Base-by-base conservation (phyloP, 164 flowering plant species). In the Annona squamosa region DNA sequence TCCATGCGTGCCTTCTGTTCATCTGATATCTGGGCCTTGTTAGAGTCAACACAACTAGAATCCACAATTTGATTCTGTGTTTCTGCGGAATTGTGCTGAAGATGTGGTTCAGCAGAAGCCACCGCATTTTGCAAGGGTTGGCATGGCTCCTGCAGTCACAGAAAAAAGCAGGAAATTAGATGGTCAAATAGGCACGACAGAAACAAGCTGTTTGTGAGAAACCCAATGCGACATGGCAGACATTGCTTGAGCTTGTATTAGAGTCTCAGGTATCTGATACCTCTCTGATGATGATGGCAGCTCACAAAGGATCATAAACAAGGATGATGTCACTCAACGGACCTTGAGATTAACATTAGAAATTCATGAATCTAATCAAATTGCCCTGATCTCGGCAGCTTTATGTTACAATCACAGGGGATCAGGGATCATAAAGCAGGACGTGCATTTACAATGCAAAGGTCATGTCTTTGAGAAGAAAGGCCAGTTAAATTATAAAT, bases 1-100 rank as follows among this genome's bases (percentile, higher is more conserved):
- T 87, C 93, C 81, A 87, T 88, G 0, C 89, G 86, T 77, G 88
- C 86, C 80, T 72, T 85, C 66, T 88, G 90, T 52, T 88, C 91
- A 44, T 85, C 91, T 47, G 88, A 75, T 46, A 85, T 67, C 71
- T 71, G 68, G 73, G 3, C 67, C 47, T 65, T 72, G 2, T 47
- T 76, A 10, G 82, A 57, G 41, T n/a, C 3, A 10, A 64, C 72
- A 18, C 46, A 65, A 56, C 46, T 75, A 71, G 63, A 76, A 68
- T 76, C 80, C 26, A 70, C 46, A 17, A 48, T 74, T 71, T 63
- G 76, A 71, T 72, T 61, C 71, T 69, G n/a, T 62, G 65, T 78
- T 66, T 73, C 26, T 2, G 3, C 16, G 61, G 79, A 70, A 63
- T 26, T 59, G 9, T 66, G 68, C 65, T 42, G 77, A 77, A 75